A percentile compares a stretch with the other conserved stretches of the same genome.
Evolutionary conservation across 1,284 basidiomycete species (phyloP).

Genomic region (Fomitopsis palustris): DNA sequence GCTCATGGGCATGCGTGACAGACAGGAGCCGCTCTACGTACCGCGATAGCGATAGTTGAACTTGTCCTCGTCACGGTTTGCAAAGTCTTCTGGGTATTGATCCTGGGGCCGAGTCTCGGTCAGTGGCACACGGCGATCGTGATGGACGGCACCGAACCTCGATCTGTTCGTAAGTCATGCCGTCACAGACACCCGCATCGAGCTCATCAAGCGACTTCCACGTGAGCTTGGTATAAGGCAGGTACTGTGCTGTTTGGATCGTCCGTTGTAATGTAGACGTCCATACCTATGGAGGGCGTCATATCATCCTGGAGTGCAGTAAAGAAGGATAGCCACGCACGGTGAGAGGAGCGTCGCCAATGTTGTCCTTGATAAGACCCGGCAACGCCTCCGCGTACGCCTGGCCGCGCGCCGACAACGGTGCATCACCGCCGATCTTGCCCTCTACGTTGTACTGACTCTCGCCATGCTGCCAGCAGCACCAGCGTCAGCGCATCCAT

Average conservation of each 20-base stretch:
- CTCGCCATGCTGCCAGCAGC: conserved; percentile 80
- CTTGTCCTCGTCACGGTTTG: conserved; percentile 98
- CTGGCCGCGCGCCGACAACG: conserved; percentile 82
- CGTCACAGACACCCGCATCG: conserved; percentile 98
- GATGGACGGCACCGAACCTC: conserved; percentile 51
- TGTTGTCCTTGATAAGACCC: conserved; percentile 84
- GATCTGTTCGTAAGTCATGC: conserved; percentile 99
- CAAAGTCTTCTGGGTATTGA: conserved; percentile 97
- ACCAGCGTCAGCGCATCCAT: conserved; percentile 5
- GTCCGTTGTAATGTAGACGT: conserved; percentile 94
- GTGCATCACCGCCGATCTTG: conserved; percentile 95
- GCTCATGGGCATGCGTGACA: background rate
- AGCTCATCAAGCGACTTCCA: conserved; percentile 99
- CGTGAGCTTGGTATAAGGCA: conserved; percentile 90
- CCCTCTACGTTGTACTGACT: conserved; percentile 97
- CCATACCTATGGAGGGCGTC: conserved; percentile 65
- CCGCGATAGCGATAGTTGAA: conserved; percentile 98
- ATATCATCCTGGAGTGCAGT: conserved; percentile 2
- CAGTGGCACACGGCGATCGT: background rate
- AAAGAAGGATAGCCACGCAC: conserved; percentile 38
- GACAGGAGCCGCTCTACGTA: conserved; percentile 11
- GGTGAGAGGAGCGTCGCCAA: conserved; percentile 86
- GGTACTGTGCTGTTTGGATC: conserved; percentile 82
- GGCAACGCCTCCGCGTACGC: conserved; percentile 87
- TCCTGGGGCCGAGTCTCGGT: conserved; percentile 41